These are phyloP conservation scores for Trichophyton mentagrophytes DNA, from an alignment of 2,329 filamentous ascomycete species.

Conservation along the genomic window DNA sequence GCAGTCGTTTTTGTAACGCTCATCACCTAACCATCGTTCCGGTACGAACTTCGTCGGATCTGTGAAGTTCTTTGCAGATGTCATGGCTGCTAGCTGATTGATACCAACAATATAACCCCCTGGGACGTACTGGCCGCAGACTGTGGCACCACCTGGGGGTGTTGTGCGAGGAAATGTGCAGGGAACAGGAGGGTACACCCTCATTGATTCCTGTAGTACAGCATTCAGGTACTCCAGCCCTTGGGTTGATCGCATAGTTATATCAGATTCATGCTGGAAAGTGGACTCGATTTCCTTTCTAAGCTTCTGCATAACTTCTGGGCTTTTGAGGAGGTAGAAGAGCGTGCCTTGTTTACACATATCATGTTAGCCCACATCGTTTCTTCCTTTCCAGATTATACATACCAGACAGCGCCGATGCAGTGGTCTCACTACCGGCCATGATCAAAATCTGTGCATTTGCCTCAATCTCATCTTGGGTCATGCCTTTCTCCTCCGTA, in stretches of 20 bases:
- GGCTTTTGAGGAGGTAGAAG: background rate
- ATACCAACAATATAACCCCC: background rate
- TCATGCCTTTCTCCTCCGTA: background rate
- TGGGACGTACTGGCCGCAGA: background rate
- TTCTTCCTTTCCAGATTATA: background rate
- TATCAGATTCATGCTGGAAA: background rate
- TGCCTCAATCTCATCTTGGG: conserved; percentile 14
- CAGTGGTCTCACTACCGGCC: conserved; percentile 32
- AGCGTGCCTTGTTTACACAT: background rate
- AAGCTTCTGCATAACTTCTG: background rate
- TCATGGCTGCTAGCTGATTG: background rate
- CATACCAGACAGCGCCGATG: conserved; percentile 31
- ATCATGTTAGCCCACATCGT: background rate
- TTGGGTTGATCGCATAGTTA: background rate
- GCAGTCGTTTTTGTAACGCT: conserved; percentile 9
- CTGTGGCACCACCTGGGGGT: background rate
- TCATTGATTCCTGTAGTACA: background rate
- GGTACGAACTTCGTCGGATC: conserved; percentile 15
- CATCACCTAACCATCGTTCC: conserved; percentile 14
- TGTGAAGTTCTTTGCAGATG: conserved; percentile 14
- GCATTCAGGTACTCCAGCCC: background rate
- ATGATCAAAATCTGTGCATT: conserved; percentile 30
- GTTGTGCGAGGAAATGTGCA: background rate
- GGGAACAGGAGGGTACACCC: background rate
- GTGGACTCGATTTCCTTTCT: background rate